These are phyloP conservation scores for Fusarium citri DNA, from an alignment of 2,329 filamentous ascomycete species.

Conservation along the genomic window DNA sequence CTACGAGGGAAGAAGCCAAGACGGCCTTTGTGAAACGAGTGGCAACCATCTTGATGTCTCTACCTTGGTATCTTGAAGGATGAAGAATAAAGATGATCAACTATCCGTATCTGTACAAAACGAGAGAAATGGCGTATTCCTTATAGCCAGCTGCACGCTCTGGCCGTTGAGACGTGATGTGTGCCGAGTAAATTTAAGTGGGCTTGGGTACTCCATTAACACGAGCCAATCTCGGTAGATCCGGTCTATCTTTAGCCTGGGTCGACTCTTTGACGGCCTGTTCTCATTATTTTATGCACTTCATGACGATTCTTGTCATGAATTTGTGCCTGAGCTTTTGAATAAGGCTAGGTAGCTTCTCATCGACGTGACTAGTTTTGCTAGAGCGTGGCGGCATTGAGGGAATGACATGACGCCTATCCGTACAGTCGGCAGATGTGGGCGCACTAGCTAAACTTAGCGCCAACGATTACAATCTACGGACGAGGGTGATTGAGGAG, in stretches of 20 bases:
- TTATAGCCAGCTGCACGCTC: neutral
- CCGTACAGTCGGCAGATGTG: neutral
- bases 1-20: conserved; percentile 5
- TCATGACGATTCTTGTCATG: neutral
- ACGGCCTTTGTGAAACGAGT: conserved; percentile 12
- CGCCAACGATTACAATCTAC: neutral
- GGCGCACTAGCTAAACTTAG: neutral
- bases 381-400: neutral
- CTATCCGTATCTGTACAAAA: no score
- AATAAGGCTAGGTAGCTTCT: neutral
- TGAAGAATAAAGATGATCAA: no score
- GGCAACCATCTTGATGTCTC: neutral
- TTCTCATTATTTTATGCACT: neutral
- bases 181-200: neutral
- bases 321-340: neutral
- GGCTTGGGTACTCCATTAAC: conserved; percentile 1
- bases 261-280: neutral
- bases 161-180: neutral
- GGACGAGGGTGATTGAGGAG: neutral
- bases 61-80: neutral
- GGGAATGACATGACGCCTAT: neutral
- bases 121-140: neutral
- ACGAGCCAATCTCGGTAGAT: conserved; percentile 20
- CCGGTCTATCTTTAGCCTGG: neutral
- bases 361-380: neutral